A percentile compares a stretch with the other conserved stretches of the same genome.
Conservation (phyloP, 768 basidiomycete genomes). For the Pleurotus tuber-regium region DNA sequence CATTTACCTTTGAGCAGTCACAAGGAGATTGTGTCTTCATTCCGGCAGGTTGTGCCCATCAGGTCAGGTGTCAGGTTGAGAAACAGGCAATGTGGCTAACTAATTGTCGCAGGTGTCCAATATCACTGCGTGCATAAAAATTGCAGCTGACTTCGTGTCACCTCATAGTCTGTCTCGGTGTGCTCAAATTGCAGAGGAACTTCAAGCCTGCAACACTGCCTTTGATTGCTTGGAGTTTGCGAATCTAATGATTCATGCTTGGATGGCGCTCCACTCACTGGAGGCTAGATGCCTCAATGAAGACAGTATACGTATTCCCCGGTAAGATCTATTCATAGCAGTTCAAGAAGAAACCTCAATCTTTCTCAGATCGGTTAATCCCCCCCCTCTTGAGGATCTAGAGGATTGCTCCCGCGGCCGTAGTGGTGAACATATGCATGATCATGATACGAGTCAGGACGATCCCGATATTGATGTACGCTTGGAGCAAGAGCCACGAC, state of each 20-base stretch:
- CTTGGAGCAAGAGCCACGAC: too few species aligned
- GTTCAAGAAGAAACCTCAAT: too few species aligned
- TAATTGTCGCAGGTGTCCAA: constrained; percentile 1
- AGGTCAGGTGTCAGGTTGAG: constrained; percentile 16
- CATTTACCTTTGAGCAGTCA: constrained; percentile 62
- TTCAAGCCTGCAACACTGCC: neutral
- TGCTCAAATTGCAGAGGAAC: neutral
- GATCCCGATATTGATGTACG: too few species aligned
- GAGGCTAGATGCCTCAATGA: too few species aligned
- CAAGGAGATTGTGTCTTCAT: constrained; percentile 80
- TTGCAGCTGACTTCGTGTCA: constrained; percentile 3
- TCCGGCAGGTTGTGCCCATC: constrained; percentile 39
- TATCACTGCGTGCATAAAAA: neutral
- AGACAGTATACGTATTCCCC: too few species aligned
- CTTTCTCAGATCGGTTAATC: too few species aligned
- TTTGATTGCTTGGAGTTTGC: neutral
- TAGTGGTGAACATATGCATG: too few species aligned
- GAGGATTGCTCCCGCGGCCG: too few species aligned
- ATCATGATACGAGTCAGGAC: too few species aligned
- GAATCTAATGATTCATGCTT: neutral
- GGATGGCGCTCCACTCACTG: too few species aligned
- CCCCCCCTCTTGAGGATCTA: too few species aligned
- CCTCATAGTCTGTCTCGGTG: neutral
- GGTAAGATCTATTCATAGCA: too few species aligned
- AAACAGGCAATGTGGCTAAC: neutral